Percentiles rank a stretch among this genome's conserved stretches.
Evolutionary conservation across 371 early-diverging fungal species (phyloP).

Genomic region (Apophysomyces ossiformis): DNA sequence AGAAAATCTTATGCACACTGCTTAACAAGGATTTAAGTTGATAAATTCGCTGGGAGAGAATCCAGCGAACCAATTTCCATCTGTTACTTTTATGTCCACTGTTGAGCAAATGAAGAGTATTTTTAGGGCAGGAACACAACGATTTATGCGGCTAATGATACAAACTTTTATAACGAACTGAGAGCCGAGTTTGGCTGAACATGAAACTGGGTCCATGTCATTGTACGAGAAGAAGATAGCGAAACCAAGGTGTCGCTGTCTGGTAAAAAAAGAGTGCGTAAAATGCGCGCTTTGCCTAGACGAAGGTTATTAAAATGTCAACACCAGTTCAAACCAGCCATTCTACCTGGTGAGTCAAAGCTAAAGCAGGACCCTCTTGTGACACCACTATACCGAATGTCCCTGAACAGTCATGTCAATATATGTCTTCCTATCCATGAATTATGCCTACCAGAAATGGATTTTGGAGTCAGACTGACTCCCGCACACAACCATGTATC

Average conservation of each 20-base stretch:
- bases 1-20: not conserved
- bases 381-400: constrained; percentile 37
- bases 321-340: not conserved
- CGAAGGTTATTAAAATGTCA: not conserved
- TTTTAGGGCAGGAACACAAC: too few species aligned
- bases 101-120: too few species aligned
- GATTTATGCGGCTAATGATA: too few species aligned
- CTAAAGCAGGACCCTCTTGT: constrained; percentile 26
- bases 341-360: constrained; percentile 10
- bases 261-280: constrained; percentile 33
- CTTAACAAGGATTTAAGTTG: not conserved
- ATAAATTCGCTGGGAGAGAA: too few species aligned
- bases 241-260: constrained; percentile 28
- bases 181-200: constrained; percentile 29
- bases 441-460: constrained; percentile 40
- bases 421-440: not conserved
- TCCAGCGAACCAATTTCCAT: too few species aligned
- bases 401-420: constrained; percentile 18
- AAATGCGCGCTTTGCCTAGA: constrained; percentile 15
- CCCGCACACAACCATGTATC: constrained; percentile 44
- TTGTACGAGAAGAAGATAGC: constrained; percentile 24
- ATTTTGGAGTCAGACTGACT: constrained; percentile 31
- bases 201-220: constrained; percentile 44
- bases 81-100: too few species aligned
- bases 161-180: not conserved